Evolutionary conservation across 2,329 filamentous ascomycete genomes (phyloP).

Genomic region (Sporothrix variecibatus): DNA sequence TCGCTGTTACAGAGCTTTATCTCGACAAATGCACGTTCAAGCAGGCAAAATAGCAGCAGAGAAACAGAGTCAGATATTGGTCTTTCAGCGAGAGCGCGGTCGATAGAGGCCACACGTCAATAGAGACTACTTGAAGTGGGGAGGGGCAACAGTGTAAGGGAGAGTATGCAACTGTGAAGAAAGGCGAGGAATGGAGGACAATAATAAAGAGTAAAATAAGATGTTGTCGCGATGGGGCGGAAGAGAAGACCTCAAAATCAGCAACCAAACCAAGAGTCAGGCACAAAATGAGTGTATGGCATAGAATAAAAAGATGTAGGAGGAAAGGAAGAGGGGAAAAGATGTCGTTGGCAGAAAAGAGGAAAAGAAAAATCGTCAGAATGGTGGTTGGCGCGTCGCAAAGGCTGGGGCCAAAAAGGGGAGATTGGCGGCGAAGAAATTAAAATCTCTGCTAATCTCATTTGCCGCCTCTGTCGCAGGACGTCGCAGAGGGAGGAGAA

Average conservation of each 20-base stretch:
- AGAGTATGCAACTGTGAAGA: neutral
- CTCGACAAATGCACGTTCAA: conserved; percentile 15
- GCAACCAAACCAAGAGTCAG: neutral
- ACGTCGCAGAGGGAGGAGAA: neutral
- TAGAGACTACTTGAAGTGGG: conserved; percentile 17
- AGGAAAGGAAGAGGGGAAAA: neutral
- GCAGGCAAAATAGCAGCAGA: conserved; percentile 14
- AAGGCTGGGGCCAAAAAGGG: conserved; percentile 4
- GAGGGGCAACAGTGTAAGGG: neutral
- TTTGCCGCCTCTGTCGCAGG: conserved; percentile 24
- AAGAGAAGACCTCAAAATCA: neutral
- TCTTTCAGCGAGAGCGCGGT: neutral
- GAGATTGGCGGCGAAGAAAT: neutral
- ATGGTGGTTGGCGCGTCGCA: neutral
- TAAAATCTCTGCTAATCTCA: conserved; percentile 19
- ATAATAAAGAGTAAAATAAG: neutral
- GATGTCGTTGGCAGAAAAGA: neutral
- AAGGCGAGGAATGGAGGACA: too few relatives aligned
- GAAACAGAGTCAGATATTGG: conserved; percentile 13
- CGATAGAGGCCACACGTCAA: conserved; percentile 18
- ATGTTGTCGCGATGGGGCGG: neutral
- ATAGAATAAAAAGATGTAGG: neutral
- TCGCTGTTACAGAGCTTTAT: conserved; percentile 12
- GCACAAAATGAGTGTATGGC: neutral
- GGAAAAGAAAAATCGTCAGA: neutral